phyloP scores from a whole-genome alignment of 345 rosid species.

The Euphorbia tirucalli region DNA sequence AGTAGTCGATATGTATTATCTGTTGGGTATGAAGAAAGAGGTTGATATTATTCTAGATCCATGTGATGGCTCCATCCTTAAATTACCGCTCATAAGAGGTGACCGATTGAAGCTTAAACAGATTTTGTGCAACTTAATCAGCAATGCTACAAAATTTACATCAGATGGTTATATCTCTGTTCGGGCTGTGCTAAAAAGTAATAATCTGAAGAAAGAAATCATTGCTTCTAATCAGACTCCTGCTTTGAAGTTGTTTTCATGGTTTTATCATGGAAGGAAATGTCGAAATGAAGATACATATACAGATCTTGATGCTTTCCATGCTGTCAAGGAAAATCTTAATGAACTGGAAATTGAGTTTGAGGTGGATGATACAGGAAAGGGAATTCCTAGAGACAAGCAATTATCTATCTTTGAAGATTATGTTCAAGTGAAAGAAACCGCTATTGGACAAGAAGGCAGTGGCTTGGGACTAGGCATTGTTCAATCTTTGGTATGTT shows the following conservation, averaged over 20 bases:
- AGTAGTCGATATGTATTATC: constrained; percentile 32
- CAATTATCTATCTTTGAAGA: constrained; percentile 38
- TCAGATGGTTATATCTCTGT: constrained; percentile 33
- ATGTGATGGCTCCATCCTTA: constrained; percentile 33
- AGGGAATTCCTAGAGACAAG: constrained; percentile 38
- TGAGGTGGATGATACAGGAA: constrained; percentile 43
- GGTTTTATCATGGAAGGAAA: constrained; percentile 6
- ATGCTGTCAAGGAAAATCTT: constrained; percentile 24
- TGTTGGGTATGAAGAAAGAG: constrained; percentile 29
- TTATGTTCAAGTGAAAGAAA: constrained; percentile 40
- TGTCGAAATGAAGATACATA: background rate
- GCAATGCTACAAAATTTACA: constrained; percentile 37
- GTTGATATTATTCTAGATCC: constrained; percentile 38
- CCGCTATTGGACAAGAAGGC: constrained; percentile 35
- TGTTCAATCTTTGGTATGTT: constrained; percentile 38
- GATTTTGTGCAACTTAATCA: constrained; percentile 36
- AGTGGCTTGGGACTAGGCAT: constrained; percentile 39
- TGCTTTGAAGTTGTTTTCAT: constrained; percentile 21
- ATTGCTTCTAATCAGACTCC: constrained; percentile 27
- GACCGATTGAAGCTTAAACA: constrained; percentile 32
- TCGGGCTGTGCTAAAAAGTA: constrained; percentile 25
- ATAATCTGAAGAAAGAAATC: constrained; percentile 27
- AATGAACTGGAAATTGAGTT: constrained; percentile 29
- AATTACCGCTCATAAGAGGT: constrained; percentile 19
- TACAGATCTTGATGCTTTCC: constrained; percentile 30